Evolutionary conservation across 2,329 filamentous ascomycete genomes (phyloP), one percentile per base, ranked within the genome.

Genomic region (Tolypocladium cylindrosporum): DNA sequence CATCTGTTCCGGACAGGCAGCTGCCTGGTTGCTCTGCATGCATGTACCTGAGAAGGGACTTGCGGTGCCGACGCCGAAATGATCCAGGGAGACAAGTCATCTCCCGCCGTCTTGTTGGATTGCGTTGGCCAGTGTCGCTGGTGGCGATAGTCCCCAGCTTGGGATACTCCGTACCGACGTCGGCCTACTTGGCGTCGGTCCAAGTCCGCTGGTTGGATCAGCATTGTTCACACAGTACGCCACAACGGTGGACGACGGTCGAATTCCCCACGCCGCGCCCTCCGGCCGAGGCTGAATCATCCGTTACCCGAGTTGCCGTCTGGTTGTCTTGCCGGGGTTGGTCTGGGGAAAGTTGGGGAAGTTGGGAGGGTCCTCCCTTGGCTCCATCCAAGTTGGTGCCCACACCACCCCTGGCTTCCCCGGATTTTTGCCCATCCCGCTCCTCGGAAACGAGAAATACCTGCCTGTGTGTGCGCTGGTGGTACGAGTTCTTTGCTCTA

Each of bases 401-500:
- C 68, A 64, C 66, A 67, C 68, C 63, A 65, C 66, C 68, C 69
- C 66, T 69, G 68, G 51, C 62, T 71, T 69, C 69, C 69, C 69
- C 69, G 64, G 69, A 70, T 69, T 71, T 63, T 66, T 48, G 56
- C 61, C 21, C 36, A 24, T 55, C 40, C 54, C 40, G 31, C 36
- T 24, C 31, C 19, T 52, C 11, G 27, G 39, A 31, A 39, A 27
- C 43, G 37, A 40, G 34, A 48, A 43, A 52, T 34, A 24, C 37
- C 39, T 21, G 34, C 24, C 39, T 41, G 39, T 19, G 16, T 19
- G 36, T 14, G 39, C 8, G 8, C 39, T 41, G 14, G 13, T 19
- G 2, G 19, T 42, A 42, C 40, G 9, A 16, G 40, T 42, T 10
- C 37, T 14, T 39, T 14, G 37, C 16, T 6, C 14, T 16, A 5